A percentile compares a stretch with the other conserved stretches of the same genome.
These are phyloP conservation scores for Gynandropsis gynandra DNA, from an alignment of 345 rosid genomes.

Conservation along the genomic window DNA sequence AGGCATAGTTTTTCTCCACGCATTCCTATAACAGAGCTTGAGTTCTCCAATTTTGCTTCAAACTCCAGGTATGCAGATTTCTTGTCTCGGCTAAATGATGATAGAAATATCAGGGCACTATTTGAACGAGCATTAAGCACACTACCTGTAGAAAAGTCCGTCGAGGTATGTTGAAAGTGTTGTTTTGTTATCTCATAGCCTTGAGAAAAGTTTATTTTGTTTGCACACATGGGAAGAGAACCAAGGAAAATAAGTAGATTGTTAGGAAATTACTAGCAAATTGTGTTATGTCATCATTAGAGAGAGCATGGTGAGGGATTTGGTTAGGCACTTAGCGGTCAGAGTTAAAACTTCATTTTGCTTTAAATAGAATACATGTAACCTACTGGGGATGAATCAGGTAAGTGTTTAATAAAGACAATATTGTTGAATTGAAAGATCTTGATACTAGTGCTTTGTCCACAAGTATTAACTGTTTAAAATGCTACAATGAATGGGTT, in stretches of 20 bases:
- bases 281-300: conserved; percentile 9
- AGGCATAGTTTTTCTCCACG: conserved; percentile 2
- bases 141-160: conserved; percentile 71
- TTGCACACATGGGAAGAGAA: conserved; percentile 10
- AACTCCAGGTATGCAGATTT: conserved; percentile 82
- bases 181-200: conserved; percentile 4
- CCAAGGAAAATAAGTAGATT: neutral
- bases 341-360: neutral
- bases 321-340: conserved; percentile 4
- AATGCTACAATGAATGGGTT: neutral
- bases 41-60: conserved; percentile 15
- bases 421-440: neutral
- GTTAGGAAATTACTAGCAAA: conserved; percentile 1
- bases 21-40: neutral
- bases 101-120: conserved; percentile 82
- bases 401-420: neutral
- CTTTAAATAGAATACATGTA: neutral
- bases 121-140: conserved; percentile 94
- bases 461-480: conserved; percentile 9
- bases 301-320: conserved; percentile 6
- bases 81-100: conserved; percentile 88
- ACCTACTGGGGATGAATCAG: neutral
- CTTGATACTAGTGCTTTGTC: neutral
- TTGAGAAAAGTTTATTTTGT: neutral
- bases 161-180: conserved; percentile 53